Evolutionary conservation across 148 eudicot species (phyloP).

Genomic region (Dianthus caryophyllus): DNA sequence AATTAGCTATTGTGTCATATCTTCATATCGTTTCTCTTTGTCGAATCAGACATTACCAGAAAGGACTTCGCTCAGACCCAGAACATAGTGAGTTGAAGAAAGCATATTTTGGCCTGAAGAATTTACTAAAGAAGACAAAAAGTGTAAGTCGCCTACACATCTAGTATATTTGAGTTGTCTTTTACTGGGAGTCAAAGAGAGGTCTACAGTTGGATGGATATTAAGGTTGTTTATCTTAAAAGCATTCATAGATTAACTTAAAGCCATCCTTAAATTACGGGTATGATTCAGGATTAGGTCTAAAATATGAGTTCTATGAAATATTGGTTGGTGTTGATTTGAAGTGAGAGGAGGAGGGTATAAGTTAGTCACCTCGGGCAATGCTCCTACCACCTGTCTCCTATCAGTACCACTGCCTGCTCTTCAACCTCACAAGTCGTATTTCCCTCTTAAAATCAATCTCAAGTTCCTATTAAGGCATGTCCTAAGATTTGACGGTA

Average conservation of each 20-base stretch:
- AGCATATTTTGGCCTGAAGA: slow-evolving; percentile 89
- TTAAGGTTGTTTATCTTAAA: background rate
- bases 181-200: background rate
- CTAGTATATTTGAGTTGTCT: background rate
- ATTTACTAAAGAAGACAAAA: slow-evolving; percentile 80
- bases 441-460: background rate
- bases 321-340: background rate
- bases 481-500: background rate
- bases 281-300: background rate
- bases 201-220: background rate
- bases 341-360: slow-evolving; percentile 1
- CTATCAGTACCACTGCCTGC: background rate
- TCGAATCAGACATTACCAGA: slow-evolving; percentile 76
- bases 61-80: slow-evolving; percentile 91
- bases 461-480: background rate
- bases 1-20: background rate
- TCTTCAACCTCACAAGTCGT: background rate
- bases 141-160: slow-evolving; percentile 42
- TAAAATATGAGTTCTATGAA: background rate
- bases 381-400: background rate
- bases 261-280: background rate
- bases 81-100: slow-evolving; percentile 89
- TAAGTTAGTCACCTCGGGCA: background rate
- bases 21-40: slow-evolving; percentile 13
- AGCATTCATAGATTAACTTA: background rate